These are phyloP conservation scores for Boechera stricta DNA, from an alignment of 345 rosid species.

Conservation along the genomic window DNA sequence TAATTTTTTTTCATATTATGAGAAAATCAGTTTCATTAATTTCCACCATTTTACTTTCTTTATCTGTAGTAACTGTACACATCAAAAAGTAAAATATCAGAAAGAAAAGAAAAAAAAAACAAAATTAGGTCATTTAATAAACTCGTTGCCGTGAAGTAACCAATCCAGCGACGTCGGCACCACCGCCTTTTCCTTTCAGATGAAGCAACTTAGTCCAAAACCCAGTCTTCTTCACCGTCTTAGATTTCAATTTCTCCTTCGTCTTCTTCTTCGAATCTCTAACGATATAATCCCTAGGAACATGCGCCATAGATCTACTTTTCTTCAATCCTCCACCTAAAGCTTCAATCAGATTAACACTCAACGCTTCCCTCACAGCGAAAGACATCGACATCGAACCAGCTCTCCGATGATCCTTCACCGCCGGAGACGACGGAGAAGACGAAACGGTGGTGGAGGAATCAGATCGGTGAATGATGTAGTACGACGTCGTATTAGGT, in stretches of 20 bases:
- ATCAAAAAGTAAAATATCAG: conserved; percentile 1
- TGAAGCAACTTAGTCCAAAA: conserved; percentile 76
- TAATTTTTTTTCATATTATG: background rate
- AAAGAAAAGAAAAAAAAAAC: background rate
- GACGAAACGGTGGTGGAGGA: conserved; percentile 35
- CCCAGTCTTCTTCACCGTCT: conserved; percentile 44
- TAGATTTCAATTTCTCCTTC: conserved; percentile 32
- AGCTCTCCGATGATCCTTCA: conserved; percentile 47
- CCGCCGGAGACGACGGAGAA: conserved; percentile 20
- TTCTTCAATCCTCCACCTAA: conserved; percentile 61
- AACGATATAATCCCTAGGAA: conserved; percentile 44
- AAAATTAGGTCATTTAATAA: background rate
- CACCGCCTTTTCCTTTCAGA: conserved; percentile 52
- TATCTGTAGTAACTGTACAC: conserved; percentile 45
- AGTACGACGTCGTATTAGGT: conserved; percentile 38
- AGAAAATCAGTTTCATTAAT: conserved; percentile 22
- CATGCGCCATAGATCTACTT: conserved; percentile 74
- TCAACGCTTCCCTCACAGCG: conserved; percentile 43
- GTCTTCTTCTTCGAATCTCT: conserved; percentile 49
- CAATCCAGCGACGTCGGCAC: conserved; percentile 39
- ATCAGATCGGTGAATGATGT: conserved; percentile 24
- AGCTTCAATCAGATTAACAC: conserved; percentile 34
- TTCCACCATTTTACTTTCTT: background rate
- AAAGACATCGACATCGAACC: conserved; percentile 54
- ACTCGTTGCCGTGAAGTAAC: conserved; percentile 41